These are phyloP conservation scores for Hippophae tibetana DNA, from an alignment of 306 rosid genomes.

Conservation along the genomic window DNA sequence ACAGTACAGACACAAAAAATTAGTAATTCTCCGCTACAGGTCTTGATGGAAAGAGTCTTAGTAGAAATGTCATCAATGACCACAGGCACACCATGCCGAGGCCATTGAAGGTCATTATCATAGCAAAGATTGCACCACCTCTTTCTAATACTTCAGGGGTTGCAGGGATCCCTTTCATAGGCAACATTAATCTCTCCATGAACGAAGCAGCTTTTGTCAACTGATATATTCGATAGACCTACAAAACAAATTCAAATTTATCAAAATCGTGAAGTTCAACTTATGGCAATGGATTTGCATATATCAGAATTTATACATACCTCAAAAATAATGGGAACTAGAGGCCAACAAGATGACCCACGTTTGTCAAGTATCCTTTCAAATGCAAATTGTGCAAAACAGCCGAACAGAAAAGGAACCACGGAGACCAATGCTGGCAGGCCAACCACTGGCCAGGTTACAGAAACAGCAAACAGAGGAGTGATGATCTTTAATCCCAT, in stretches of 20 bases:
- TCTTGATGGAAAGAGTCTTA: slow-evolving; percentile 91
- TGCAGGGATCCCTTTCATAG: slow-evolving; percentile 43
- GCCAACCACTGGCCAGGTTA: slow-evolving; percentile 57
- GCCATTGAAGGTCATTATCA: slow-evolving; percentile 47
- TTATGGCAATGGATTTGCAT: slow-evolving; percentile 7
- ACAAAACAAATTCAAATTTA: slow-evolving; percentile 17
- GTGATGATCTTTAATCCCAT: slow-evolving; percentile 57
- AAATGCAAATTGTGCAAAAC: slow-evolving; percentile 50
- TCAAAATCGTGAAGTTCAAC: not conserved
- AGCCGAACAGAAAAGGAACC: slow-evolving; percentile 57
- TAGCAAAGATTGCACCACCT: slow-evolving; percentile 57
- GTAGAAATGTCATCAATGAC: slow-evolving; percentile 73
- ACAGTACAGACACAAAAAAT: slow-evolving; percentile 12
- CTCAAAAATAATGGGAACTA: slow-evolving; percentile 80
- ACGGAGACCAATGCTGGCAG: slow-evolving; percentile 46
- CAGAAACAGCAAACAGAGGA: slow-evolving; percentile 42
- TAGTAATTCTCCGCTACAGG: slow-evolving; percentile 82
- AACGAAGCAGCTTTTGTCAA: slow-evolving; percentile 65
- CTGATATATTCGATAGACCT: slow-evolving; percentile 75
- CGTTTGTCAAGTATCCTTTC: slow-evolving; percentile 38
- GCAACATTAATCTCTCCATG: slow-evolving; percentile 45
- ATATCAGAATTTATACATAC: slow-evolving; percentile 10
- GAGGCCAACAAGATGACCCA: slow-evolving; percentile 73
- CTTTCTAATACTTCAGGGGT: slow-evolving; percentile 47
- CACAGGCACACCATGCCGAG: slow-evolving; percentile 69